Evolutionary conservation across 805 yeast genomes (phyloP), one percentile per base, ranked within the genome.

Genomic region (Wickerhamomyces silvicola): DNA sequence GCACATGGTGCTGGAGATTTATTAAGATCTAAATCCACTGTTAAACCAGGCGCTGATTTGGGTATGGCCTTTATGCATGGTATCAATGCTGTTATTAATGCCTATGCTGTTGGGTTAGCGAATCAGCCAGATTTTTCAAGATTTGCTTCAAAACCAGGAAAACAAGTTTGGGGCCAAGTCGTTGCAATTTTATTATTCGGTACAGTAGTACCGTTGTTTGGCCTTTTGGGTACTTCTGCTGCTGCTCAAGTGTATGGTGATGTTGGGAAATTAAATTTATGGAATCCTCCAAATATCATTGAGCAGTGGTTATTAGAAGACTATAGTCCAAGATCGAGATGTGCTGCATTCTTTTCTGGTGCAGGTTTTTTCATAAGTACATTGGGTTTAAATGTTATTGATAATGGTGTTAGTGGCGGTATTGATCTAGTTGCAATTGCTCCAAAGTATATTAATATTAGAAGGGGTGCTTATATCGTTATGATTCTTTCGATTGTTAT

Each of bases 401-500:
- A 62, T 21, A 66, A 66, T 38, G 64, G 68, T 24, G 54, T 64
- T 25, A 57, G 70, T 28, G 73, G 71, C 10, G 75, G 73, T 12
- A 72, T 68, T 57, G 76, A 70, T 38, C 42, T 72, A 41, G 64
- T 72, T 17, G 75, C 60, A 1, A 37, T 50, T 11, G 50, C 51
- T 9, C 83, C 84, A 12, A 68, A 65, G 36, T 77, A 64, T 55
- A 59, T 78, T 49, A 77, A 71, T 57, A 74, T 75, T 32, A 65
- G 75, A 50, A 66, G 85, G 48, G 83, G 82, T 45, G 76, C 64
- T 3, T 49, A 81, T 50, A 57, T 85, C 32, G 79, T 87, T 56
- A 88, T 88, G 11, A 60, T 65, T 10, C 58, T 83, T 38, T 84
- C 84, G 1, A 65, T 78, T 39, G 72, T 76, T 33, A 78, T 82